Percentiles rank a stretch among this genome's conserved stretches.
phyloP scores from a whole-genome alignment of 177 flowering plant species.

The Vitis hybrid region DNA sequence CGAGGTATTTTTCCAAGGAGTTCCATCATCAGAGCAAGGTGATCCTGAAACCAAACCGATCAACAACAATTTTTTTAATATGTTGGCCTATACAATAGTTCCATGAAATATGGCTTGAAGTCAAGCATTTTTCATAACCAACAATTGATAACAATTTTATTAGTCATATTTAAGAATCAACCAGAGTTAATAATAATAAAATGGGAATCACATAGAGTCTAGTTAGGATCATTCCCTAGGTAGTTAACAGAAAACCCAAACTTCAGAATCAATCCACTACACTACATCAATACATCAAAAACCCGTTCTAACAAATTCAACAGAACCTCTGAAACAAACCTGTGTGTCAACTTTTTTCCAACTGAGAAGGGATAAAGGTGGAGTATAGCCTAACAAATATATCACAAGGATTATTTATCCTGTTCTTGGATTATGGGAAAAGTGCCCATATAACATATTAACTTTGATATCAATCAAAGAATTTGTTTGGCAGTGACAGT shows the following conservation, averaged over 20 bases:
- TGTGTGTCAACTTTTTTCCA: too few species aligned
- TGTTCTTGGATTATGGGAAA: too few species aligned
- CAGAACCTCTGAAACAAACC: too few species aligned
- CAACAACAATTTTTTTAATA: not conserved
- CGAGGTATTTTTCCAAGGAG: slow-evolving; percentile 91
- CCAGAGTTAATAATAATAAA: not conserved
- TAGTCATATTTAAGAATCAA: not conserved
- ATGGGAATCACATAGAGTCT: not conserved
- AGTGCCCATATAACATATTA: too few species aligned
- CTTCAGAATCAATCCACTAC: not conserved
- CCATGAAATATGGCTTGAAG: not conserved
- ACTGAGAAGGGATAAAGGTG: too few species aligned
- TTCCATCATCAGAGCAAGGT: slow-evolving; percentile 97
- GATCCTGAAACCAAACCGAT: slow-evolving; percentile 50
- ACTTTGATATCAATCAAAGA: too few species aligned
- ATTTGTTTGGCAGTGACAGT: too few species aligned
- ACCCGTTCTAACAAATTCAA: too few species aligned
- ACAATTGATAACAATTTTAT: not conserved
- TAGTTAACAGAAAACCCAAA: not conserved
- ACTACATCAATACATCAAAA: too few species aligned
- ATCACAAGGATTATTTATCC: too few species aligned
- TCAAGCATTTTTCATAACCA: not conserved
- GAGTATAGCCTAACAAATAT: too few species aligned
- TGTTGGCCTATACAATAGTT: too few species aligned
- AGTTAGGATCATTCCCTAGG: not conserved